Percentiles rank a stretch among this genome's conserved stretches.
phyloP scores from a whole-genome alignment of 1,284 basidiomycete species.

The Ceratobasidium sp. region DNA sequence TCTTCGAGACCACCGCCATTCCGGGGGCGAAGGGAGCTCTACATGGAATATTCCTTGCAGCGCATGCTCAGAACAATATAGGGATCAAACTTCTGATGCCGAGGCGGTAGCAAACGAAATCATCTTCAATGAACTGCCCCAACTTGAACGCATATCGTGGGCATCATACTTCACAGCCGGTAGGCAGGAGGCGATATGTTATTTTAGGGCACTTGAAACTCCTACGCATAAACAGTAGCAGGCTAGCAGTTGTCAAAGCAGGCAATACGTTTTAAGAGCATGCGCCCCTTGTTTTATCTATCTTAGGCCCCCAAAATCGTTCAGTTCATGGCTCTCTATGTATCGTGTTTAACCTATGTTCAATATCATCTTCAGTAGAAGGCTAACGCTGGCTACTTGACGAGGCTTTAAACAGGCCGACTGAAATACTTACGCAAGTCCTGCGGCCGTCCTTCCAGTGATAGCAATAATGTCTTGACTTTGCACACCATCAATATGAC shows the following conservation, averaged over 20 bases:
- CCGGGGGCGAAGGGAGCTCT: background rate
- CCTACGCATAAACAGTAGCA: too few species aligned
- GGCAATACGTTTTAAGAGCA: background rate
- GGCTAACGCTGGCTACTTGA: too few species aligned
- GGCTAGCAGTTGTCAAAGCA: background rate
- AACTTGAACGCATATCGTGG: conserved; percentile 12
- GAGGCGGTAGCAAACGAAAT: conserved; percentile 6
- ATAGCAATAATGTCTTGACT: too few species aligned
- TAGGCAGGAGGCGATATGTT: conserved; percentile 2
- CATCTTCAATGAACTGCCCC: conserved; percentile 1
- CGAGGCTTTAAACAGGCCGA: too few species aligned
- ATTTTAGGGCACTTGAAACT: background rate
- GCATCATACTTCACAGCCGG: conserved; percentile 20
- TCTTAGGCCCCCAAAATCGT: too few species aligned
- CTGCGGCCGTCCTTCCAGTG: too few species aligned
- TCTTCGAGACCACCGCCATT: background rate
- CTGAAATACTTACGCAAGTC: too few species aligned
- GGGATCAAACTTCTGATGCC: background rate
- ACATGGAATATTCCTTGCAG: background rate
- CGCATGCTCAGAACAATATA: background rate
- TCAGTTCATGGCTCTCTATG: background rate
- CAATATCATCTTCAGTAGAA: too few species aligned
- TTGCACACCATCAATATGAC: too few species aligned
- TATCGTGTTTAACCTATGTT: background rate
- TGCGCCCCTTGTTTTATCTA: background rate